phyloP scores from a whole-genome alignment of 2,329 filamentous ascomycete species.

The Monilinia vaccinii-corymbosi region DNA sequence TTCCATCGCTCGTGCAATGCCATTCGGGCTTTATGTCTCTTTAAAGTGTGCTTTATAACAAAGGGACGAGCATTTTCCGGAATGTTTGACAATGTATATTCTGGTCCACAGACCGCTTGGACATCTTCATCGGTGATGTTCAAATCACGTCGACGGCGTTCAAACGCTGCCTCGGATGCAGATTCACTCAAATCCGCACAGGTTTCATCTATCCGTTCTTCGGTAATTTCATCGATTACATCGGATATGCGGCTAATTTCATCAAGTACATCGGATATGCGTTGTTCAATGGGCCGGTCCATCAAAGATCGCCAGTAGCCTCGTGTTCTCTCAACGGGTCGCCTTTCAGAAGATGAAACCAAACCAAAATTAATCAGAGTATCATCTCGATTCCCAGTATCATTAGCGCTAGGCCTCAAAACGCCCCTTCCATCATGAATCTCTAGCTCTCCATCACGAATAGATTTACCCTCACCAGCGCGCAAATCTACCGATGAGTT shows the following conservation, averaged over 20 bases:
- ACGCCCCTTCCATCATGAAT: slow-evolving; percentile 51
- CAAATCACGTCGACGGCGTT: slow-evolving; percentile 23
- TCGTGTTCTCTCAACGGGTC: not conserved
- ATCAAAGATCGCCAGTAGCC: slow-evolving; percentile 25
- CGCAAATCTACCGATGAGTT: slow-evolving; percentile 53
- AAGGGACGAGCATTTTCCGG: slow-evolving; percentile 15
- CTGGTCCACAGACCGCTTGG: slow-evolving; percentile 23
- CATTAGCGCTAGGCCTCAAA: slow-evolving; percentile 49
- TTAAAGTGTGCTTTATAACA: slow-evolving; percentile 22
- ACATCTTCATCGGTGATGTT: slow-evolving; percentile 27
- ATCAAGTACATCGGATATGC: slow-evolving; percentile 16
- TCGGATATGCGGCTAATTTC: slow-evolving; percentile 16
- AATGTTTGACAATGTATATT: slow-evolving; percentile 20
- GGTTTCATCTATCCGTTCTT: not conserved
- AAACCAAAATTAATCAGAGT: slow-evolving; percentile 38
- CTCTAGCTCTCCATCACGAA: slow-evolving; percentile 55
- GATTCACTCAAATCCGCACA: not conserved
- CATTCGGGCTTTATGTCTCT: slow-evolving; percentile 20
- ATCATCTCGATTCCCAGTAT: slow-evolving; percentile 51
- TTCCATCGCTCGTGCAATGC: slow-evolving; percentile 63
- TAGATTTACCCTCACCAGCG: slow-evolving; percentile 55
- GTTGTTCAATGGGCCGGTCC: slow-evolving; percentile 22
- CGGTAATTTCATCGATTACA: slow-evolving; percentile 13
- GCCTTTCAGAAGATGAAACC: not conserved
- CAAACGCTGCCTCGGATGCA: not conserved